Conservation (phyloP, 2,329 filamentous ascomycete species). For the Aspergillus vadensis region DNA sequence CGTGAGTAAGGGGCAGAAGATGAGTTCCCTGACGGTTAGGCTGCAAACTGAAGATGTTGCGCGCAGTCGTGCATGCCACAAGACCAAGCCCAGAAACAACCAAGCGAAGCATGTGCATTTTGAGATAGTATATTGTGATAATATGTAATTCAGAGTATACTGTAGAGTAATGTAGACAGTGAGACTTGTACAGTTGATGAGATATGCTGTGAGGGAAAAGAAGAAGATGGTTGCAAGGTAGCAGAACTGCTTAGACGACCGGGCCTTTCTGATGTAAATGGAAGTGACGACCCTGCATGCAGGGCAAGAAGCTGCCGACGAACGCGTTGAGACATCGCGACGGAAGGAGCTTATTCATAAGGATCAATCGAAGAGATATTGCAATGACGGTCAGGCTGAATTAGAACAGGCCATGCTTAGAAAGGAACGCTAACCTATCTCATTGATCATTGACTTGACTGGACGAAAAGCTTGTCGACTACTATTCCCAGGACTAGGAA, state of each 20-base stretch:
- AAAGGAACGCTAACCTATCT: neutral
- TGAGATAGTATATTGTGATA: conserved; percentile 12
- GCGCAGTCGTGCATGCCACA: conserved; percentile 16
- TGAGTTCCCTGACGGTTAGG: conserved; percentile 9
- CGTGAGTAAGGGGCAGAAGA: conserved; percentile 2
- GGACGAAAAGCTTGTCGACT: neutral
- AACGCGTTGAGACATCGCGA: neutral
- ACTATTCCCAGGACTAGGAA: neutral
- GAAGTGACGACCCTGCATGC: neutral
- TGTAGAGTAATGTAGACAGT: conserved; percentile 26
- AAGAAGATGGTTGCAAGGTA: neutral
- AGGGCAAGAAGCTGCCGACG: neutral
- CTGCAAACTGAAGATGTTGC: conserved; percentile 15
- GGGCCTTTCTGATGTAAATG: neutral
- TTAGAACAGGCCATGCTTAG: neutral
- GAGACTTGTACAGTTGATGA: conserved; percentile 9
- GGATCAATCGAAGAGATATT: neutral
- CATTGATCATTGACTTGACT: neutral
- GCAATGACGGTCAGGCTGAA: neutral
- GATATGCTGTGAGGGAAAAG: conserved; percentile 7
- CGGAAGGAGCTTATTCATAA: neutral
- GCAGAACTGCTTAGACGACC: neutral
- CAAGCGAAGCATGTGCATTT: conserved; percentile 26
- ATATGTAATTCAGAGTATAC: conserved; percentile 21
- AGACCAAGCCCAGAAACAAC: conserved; percentile 18